These are phyloP conservation scores for Alternaria triticimaculans DNA, from an alignment of 2,329 filamentous ascomycete genomes.

Conservation along the genomic window DNA sequence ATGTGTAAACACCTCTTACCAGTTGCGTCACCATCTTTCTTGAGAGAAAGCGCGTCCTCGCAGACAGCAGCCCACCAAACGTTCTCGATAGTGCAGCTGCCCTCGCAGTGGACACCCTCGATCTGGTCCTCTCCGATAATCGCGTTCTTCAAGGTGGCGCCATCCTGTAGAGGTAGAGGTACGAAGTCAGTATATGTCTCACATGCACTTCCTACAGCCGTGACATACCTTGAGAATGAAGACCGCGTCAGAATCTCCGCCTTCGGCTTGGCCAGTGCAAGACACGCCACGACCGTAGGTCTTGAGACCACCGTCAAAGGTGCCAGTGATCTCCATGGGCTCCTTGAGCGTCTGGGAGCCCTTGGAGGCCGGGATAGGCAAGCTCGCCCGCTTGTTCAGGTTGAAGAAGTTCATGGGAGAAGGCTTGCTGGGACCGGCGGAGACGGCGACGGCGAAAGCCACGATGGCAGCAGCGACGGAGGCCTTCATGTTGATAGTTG, in stretches of 20 bases:
- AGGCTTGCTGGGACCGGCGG: slow-evolving; percentile 33
- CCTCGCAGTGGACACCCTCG: slow-evolving; percentile 43
- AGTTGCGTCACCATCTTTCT: slow-evolving; percentile 26
- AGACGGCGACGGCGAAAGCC: slow-evolving; percentile 34
- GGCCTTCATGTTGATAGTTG: slow-evolving; percentile 41
- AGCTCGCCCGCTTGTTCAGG: slow-evolving; percentile 37
- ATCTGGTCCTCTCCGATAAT: slow-evolving; percentile 49
- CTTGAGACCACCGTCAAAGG: slow-evolving; percentile 44
- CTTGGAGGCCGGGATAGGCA: slow-evolving; percentile 39
- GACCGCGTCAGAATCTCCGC: slow-evolving; percentile 56
- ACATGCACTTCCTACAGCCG: not conserved
- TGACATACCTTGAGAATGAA: slow-evolving; percentile 44
- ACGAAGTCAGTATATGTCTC: not conserved
- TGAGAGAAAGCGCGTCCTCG: slow-evolving; percentile 50
- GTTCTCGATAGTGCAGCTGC: slow-evolving; percentile 56
- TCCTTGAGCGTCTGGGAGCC: slow-evolving; percentile 36
- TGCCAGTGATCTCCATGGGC: slow-evolving; percentile 31
- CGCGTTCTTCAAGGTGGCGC: not conserved
- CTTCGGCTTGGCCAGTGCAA: slow-evolving; percentile 55
- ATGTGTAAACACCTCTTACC: slow-evolving; percentile 2
- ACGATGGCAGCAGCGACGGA: slow-evolving; percentile 33
- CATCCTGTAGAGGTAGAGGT: not conserved
- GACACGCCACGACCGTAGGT: slow-evolving; percentile 41
- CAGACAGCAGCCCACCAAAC: slow-evolving; percentile 47
- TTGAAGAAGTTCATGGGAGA: slow-evolving; percentile 24